Conservation (phyloP, 345 rosid species). For the Populus simonii region DNA sequence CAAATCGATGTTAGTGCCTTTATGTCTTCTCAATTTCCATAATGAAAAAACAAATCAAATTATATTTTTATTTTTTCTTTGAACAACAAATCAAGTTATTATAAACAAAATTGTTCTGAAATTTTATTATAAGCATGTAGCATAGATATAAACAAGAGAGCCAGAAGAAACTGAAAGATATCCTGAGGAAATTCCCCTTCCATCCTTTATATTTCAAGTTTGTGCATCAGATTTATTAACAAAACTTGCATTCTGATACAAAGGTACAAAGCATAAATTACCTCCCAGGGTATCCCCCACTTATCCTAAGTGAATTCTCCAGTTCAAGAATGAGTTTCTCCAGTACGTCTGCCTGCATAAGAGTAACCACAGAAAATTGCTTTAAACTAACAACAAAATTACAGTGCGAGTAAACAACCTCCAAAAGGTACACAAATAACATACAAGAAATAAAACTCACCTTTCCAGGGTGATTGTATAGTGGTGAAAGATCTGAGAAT, state of each 20-base stretch:
- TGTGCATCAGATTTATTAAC: neutral
- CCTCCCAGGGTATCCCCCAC: slow-evolving; percentile 81
- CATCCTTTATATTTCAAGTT: neutral
- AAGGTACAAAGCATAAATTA: slow-evolving; percentile 24
- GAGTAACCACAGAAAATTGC: slow-evolving; percentile 8
- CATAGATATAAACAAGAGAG: neutral
- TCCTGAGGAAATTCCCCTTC: neutral
- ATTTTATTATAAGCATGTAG: neutral
- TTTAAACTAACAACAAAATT: neutral
- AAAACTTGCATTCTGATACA: neutral
- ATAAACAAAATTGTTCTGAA: neutral
- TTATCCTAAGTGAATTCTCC: slow-evolving; percentile 70
- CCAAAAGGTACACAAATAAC: neutral
- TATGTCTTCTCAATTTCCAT: neutral
- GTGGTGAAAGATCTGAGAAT: slow-evolving; percentile 92
- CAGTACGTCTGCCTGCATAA: slow-evolving; percentile 74
- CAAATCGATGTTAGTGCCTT: neutral
- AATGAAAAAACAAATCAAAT: neutral
- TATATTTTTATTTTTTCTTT: neutral
- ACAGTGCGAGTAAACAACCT: neutral
- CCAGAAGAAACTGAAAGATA: neutral
- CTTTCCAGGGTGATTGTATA: slow-evolving; percentile 81
- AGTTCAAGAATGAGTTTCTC: slow-evolving; percentile 79
- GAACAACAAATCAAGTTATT: neutral
- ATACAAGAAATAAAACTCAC: slow-evolving; percentile 40